Base-by-base conservation (phyloP, 345 rosid genomes). In the Citrus mangshanensis region DNA sequence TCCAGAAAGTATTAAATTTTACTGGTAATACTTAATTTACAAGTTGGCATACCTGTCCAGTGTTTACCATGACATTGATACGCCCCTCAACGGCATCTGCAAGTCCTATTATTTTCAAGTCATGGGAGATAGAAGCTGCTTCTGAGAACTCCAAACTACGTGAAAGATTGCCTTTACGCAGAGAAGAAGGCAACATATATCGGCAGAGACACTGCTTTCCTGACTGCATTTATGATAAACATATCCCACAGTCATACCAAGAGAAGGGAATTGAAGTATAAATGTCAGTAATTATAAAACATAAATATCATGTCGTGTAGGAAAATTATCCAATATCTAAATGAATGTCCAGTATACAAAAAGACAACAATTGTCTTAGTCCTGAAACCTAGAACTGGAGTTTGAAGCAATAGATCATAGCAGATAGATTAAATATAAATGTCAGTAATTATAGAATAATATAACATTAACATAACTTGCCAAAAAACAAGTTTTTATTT, bases 191-290 rank as follows among this genome's bases (percentile, higher is more conserved):
- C 46, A 96, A 63, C 78, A 84, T 81, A 90, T 88, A 96, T 80
- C 87, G 90, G 83, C 99, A 93, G 78, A 94, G 88, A 84, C 97
- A 96, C 80, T 90, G 95, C 81, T 91, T 89, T 77, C 99, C 99
- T 76, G 97, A 87, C 99, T 96, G 93, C 91, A 88, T 70, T 82
- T 54, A 70, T 27, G 77, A 73, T 32, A 83, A 22, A 75, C 22
- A 70, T 13, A 65, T 46, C 69, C n/a, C 78, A 75, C 12, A 28
- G 42, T 42, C 61, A 75, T 56, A 73, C 30, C 32, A 49, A 32
- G 42, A 66, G 51, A 56, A 76, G 51, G 78, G 32, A 75, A 19
- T 30, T 27, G 30, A 49, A 58, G 68, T 55, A 79, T 28, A 27
- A 66, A 66, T n/a, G n/a, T n/a, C n/a, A n/a, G n/a, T n/a, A 62